Evolutionary conservation across 129 eudicot species (phyloP).

Genomic region (Flaveria brownii): DNA sequence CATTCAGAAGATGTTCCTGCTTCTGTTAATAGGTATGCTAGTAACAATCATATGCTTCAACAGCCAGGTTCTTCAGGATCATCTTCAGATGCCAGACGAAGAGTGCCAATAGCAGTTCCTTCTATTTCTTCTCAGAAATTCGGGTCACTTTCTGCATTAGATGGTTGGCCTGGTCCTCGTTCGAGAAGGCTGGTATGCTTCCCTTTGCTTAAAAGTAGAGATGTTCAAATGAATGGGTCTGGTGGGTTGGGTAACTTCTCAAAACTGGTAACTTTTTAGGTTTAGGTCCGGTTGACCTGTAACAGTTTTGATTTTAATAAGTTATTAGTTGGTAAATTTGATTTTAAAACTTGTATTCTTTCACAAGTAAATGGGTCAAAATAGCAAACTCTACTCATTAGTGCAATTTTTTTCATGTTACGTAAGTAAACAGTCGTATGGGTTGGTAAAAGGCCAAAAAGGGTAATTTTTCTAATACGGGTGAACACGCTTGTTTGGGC

Average conservation of each 20-base stretch:
- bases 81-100: conserved; percentile 59
- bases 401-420: background rate
- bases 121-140: conserved; percentile 85
- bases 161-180: conserved; percentile 71
- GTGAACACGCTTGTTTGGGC: background rate
- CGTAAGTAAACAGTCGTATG: background rate
- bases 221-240: background rate
- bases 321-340: background rate
- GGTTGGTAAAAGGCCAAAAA: background rate
- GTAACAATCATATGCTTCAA: conserved; percentile 47
- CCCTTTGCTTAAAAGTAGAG: background rate
- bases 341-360: background rate
- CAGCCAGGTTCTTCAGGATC: conserved; percentile 85
- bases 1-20: conserved; percentile 55
- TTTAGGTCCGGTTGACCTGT: background rate
- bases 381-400: background rate
- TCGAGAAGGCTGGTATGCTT: conserved; percentile 68
- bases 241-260: background rate
- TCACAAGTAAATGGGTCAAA: background rate
- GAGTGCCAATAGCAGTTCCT: conserved; percentile 55
- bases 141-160: conserved; percentile 91
- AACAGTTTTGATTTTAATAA: background rate
- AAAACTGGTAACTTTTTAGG: background rate
- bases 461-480: background rate
- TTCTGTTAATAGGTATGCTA: conserved; percentile 46